Percentiles rank a stretch among this genome's conserved stretches.
These are phyloP conservation scores for Neofusicoccum kwambonambiense DNA, from an alignment of 2,329 filamentous ascomycete species.

Conservation along the genomic window DNA sequence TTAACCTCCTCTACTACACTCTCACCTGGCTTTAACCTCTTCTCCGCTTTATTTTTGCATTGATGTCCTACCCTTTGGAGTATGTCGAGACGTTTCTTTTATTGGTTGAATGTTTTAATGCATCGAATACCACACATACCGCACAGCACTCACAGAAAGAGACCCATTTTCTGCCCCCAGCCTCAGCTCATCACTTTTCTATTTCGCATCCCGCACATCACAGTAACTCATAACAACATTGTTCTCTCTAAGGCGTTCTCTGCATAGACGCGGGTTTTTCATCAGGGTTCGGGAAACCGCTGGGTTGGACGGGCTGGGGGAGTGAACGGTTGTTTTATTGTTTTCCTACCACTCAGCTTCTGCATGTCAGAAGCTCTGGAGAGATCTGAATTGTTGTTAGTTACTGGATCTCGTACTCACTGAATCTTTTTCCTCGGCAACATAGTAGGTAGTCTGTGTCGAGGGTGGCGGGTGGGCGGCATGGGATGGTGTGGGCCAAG, in stretches of 20 bases:
- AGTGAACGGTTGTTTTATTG: background rate
- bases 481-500: background rate
- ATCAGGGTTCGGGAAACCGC: background rate
- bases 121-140: constrained; percentile 6
- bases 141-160: background rate
- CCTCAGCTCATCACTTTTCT: background rate
- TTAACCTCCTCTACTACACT: background rate
- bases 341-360: no score
- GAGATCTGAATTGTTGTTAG: no score
- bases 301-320: background rate
- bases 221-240: background rate
- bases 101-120: background rate
- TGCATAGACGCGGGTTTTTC: background rate
- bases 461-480: background rate
- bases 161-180: no score
- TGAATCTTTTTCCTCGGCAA: no score
- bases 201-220: background rate
- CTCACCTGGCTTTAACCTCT: background rate
- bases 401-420: no score
- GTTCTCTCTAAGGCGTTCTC: background rate
- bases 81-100: background rate
- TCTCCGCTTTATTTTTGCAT: background rate
- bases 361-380: no score
- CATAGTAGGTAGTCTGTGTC: background rate
- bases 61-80: background rate